phyloP scores from a whole-genome alignment of 2,329 filamentous ascomycete species.

The Aspergillus pseudoterreus region DNA sequence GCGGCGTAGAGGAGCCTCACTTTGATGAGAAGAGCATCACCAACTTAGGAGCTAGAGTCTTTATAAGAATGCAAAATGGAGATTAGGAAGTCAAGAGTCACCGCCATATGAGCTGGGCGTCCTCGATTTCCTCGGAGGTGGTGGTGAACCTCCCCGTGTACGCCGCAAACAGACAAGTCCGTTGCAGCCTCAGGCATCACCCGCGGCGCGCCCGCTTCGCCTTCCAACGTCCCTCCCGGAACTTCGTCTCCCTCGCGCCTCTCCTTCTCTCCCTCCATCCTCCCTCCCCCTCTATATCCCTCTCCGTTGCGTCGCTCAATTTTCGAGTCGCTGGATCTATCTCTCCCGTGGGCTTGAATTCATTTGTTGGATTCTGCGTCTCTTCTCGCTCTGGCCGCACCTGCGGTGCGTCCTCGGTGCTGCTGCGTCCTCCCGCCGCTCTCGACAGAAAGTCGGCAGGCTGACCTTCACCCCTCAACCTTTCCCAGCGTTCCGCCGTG shows the following conservation, averaged over 20 bases:
- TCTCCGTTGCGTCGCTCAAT: slow-evolving; percentile 13
- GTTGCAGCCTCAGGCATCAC: slow-evolving; percentile 6
- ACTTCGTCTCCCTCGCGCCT: slow-evolving; percentile 13
- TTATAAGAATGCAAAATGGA: background rate
- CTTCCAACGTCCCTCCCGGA: slow-evolving; percentile 4
- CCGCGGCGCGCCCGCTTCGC: slow-evolving; percentile 1
- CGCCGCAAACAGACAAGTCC: slow-evolving; percentile 16
- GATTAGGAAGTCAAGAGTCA: background rate
- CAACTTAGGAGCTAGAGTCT: background rate
- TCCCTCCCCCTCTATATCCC: slow-evolving; percentile 13
- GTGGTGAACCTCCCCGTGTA: background rate
- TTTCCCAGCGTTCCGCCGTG: slow-evolving; percentile 19
- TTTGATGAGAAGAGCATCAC: background rate
- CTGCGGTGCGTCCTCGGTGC: slow-evolving; percentile 15
- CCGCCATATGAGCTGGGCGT: background rate
- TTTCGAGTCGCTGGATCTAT: background rate
- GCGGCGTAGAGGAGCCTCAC: slow-evolving; percentile 18
- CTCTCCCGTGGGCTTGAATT: slow-evolving; percentile 1
- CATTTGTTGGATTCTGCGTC: slow-evolving; percentile 1
- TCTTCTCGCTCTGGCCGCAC: slow-evolving; percentile 6
- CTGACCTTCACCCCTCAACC: slow-evolving; percentile 20
- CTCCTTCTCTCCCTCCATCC: slow-evolving; percentile 15
- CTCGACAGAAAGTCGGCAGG: slow-evolving; percentile 17
- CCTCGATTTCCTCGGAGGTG: background rate
- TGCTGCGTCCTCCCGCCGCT: slow-evolving; percentile 16